Conservation (phyloP, 1,139 yeast species). For the Hyphopichia burtonii region DNA sequence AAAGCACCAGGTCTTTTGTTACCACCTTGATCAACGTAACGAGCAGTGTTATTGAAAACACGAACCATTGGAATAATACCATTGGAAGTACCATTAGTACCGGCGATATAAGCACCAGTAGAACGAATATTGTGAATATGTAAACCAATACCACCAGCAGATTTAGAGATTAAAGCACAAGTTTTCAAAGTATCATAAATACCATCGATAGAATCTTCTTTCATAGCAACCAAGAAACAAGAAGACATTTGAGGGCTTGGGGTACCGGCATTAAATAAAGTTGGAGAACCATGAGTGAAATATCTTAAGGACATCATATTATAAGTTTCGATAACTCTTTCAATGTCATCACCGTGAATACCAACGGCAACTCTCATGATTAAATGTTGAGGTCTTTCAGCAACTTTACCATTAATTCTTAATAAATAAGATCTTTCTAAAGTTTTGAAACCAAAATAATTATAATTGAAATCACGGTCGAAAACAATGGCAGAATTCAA, state of each 20-base stretch:
- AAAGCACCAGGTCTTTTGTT: constrained; percentile 94
- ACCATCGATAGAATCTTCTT: constrained; percentile 88
- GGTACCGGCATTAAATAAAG: constrained; percentile 87
- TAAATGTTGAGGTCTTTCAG: constrained; percentile 89
- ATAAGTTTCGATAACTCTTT: constrained; percentile 73
- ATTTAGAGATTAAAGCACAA: constrained; percentile 82
- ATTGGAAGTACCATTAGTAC: constrained; percentile 86
- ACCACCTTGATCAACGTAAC: constrained; percentile 94
- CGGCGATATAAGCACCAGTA: constrained; percentile 84
- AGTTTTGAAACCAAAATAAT: constrained; percentile 86
- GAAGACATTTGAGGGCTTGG: constrained; percentile 86
- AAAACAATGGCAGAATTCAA: constrained; percentile 78
- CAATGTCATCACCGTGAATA: constrained; percentile 75
- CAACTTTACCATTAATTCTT: constrained; percentile 67
- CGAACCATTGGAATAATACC: constrained; percentile 90
- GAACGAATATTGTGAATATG: constrained; percentile 83
- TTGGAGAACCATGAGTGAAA: constrained; percentile 89
- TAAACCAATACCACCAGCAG: constrained; percentile 90
- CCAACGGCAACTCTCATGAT: constrained; percentile 89
- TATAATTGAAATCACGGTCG: constrained; percentile 80
- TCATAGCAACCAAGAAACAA: constrained; percentile 85
- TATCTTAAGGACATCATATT: constrained; percentile 79
- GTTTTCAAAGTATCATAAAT: constrained; percentile 84
- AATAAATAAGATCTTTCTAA: constrained; percentile 80
- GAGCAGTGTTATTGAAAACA: constrained; percentile 86